Evolutionary conservation across 1,284 basidiomycete species (phyloP).

Genomic region (Coriolopsis trogii): DNA sequence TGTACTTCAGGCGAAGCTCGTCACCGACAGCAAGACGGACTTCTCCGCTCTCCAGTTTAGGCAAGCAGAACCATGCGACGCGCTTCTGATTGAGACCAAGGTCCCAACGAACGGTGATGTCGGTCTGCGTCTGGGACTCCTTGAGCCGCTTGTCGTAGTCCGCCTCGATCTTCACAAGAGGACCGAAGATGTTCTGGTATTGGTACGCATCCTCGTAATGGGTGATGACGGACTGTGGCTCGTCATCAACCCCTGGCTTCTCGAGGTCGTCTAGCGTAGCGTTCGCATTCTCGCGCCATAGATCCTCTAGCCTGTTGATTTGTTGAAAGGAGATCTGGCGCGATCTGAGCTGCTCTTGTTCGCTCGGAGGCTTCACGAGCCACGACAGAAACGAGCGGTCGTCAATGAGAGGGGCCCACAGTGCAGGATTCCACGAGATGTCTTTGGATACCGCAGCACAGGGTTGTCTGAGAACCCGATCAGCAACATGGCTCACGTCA

Average conservation of each 20-base stretch:
- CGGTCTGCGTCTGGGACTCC: slow-evolving; percentile 97
- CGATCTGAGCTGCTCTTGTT: slow-evolving; percentile 93
- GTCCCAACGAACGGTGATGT: slow-evolving; percentile 96
- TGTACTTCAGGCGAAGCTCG: slow-evolving; percentile 89
- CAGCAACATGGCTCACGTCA: background rate
- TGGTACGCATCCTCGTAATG: slow-evolving; percentile 99
- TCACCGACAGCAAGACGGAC: slow-evolving; percentile 97
- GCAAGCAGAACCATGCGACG: slow-evolving; percentile 95
- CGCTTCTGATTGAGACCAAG: slow-evolving; percentile 97
- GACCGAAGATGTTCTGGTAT: slow-evolving; percentile 99
- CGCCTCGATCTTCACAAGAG: slow-evolving; percentile 98
- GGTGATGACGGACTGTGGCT: slow-evolving; percentile 88
- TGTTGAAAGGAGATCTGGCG: slow-evolving; percentile 96
- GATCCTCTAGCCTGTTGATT: slow-evolving; percentile 96
- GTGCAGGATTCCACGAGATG: slow-evolving; percentile 96
- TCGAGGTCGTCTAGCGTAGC: slow-evolving; percentile 97
- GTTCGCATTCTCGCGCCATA: slow-evolving; percentile 96
- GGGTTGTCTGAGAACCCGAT: slow-evolving; percentile 71
- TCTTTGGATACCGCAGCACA: slow-evolving; percentile 98
- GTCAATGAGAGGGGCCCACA: slow-evolving; percentile 99
- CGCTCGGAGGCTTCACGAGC: slow-evolving; percentile 96
- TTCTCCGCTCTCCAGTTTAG: slow-evolving; percentile 97
- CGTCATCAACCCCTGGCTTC: slow-evolving; percentile 95
- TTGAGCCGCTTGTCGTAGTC: slow-evolving; percentile 99
- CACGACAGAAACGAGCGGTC: slow-evolving; percentile 98